Conservation (phyloP, 345 rosid species). For the Geranium brycei region DNA sequence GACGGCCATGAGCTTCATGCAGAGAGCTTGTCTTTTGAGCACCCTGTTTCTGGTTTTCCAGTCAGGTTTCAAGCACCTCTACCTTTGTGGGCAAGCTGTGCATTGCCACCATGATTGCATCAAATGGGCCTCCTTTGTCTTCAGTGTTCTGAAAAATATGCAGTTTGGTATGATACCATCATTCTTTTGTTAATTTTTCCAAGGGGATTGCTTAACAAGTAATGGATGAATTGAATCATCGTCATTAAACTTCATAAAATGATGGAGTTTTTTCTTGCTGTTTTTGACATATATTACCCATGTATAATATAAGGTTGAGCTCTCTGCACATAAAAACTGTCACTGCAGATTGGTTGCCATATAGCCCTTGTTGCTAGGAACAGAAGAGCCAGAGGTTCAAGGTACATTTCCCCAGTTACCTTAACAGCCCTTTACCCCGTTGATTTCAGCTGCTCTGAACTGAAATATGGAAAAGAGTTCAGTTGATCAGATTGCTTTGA, state of each 20-base stretch:
- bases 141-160: neutral
- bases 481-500: neutral
- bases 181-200: too few species aligned
- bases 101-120: constrained; percentile 9
- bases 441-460: neutral
- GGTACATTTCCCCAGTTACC: neutral
- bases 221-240: too few species aligned
- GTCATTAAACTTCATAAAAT: neutral
- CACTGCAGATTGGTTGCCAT: neutral
- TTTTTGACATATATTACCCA: neutral
- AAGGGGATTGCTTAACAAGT: too few species aligned
- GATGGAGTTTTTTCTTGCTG: neutral
- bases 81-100: constrained; percentile 48
- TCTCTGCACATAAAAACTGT: neutral
- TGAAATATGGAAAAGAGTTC: too few species aligned
- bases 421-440: neutral
- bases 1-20: constrained; percentile 79
- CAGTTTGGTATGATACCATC: too few species aligned
- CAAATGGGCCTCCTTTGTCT: neutral
- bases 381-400: neutral
- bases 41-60: constrained; percentile 43
- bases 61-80: constrained; percentile 41
- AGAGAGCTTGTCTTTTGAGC: constrained; percentile 65
- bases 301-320: neutral
- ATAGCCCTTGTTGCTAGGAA: too few species aligned